Evolutionary conservation across 192 early-diverging fungal species (phyloP).

Genomic region (Coemansia reversa): DNA sequence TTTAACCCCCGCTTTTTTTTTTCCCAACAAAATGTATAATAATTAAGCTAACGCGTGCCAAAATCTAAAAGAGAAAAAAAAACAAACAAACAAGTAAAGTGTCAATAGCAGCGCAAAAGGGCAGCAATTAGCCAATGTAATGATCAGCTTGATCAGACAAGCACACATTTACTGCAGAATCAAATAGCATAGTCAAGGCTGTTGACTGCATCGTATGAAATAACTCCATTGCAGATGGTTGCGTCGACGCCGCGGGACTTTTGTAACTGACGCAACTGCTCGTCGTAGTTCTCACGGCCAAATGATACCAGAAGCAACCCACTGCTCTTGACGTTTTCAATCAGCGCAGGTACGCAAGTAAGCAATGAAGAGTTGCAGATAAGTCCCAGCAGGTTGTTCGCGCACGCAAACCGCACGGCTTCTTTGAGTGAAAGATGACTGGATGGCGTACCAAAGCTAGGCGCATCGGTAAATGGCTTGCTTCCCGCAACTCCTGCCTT

Average conservation of each 20-base stretch:
- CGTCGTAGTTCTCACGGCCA: constrained; percentile 73
- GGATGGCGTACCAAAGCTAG: constrained; percentile 28
- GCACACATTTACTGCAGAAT: neutral
- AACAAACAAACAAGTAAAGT: neutral
- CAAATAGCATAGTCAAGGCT: constrained; percentile 34
- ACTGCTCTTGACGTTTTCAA: constrained; percentile 89
- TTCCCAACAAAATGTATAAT: neutral
- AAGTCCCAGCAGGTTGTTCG: constrained; percentile 89
- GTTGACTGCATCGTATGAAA: constrained; percentile 50
- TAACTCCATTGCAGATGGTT: constrained; percentile 70
- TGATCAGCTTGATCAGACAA: constrained; percentile 6
- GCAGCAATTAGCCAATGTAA: neutral
- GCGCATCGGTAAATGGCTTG: constrained; percentile 22
- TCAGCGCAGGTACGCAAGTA: constrained; percentile 87
- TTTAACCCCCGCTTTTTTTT: constrained; percentile 5
- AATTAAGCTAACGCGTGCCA: neutral
- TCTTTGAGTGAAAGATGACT: constrained; percentile 76
- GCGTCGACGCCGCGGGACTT: constrained; percentile 88
- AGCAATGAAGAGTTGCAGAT: constrained; percentile 88
- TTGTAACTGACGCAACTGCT: constrained; percentile 66
- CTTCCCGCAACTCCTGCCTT: constrained; percentile 14
- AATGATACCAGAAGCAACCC: constrained; percentile 91
- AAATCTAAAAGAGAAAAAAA: constrained; percentile 2
- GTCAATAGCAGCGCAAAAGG: constrained; percentile 7
- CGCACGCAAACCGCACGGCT: constrained; percentile 89